Percentiles rank a stretch among this genome's conserved stretches.
These are phyloP conservation scores for Cryptococcus sp. DNA, from an alignment of 1,284 basidiomycete genomes.

Conservation along the genomic window DNA sequence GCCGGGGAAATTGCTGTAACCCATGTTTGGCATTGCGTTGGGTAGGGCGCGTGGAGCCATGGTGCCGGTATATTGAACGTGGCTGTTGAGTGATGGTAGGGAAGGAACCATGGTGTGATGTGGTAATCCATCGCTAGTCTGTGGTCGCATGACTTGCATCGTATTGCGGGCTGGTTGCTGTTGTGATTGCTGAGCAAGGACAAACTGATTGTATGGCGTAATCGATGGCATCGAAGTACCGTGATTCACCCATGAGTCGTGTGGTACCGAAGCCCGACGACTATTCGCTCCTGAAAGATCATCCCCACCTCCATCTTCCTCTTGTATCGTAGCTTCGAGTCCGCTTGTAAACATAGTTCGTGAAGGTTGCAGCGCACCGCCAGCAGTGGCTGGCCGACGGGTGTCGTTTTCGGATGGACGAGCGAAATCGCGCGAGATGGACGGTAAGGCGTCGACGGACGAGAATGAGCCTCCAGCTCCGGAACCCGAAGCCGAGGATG, in stretches of 20 bases:
- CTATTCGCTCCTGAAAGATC: not conserved
- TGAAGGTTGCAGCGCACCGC: constrained; percentile 21
- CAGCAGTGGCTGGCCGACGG: constrained; percentile 41
- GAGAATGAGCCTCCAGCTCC: constrained; percentile 27
- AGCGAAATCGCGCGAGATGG: constrained; percentile 44
- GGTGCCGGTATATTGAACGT: not conserved
- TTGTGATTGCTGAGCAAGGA: too few species aligned
- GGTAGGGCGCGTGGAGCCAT: not conserved
- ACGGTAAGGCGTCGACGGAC: constrained; percentile 36
- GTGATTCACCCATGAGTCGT: not conserved
- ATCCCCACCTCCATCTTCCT: not conserved
- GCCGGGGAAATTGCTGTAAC: constrained; percentile 8
- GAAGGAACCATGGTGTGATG: constrained; percentile 1
- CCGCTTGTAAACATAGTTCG: not conserved
- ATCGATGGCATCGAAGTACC: not conserved
- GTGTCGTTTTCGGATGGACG: constrained; percentile 33
- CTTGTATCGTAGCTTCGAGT: not conserved
- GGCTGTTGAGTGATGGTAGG: not conserved
- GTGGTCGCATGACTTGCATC: constrained; percentile 11
- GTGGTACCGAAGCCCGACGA: not conserved
- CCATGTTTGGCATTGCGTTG: constrained; percentile 2
- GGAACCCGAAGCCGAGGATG: constrained; percentile 22
- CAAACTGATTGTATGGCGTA: not conserved
- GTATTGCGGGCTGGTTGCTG: not conserved
- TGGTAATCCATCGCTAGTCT: constrained; percentile 9